phyloP scores from a whole-genome alignment of 1,284 basidiomycete species.

The Anthracocystis setariae region DNA sequence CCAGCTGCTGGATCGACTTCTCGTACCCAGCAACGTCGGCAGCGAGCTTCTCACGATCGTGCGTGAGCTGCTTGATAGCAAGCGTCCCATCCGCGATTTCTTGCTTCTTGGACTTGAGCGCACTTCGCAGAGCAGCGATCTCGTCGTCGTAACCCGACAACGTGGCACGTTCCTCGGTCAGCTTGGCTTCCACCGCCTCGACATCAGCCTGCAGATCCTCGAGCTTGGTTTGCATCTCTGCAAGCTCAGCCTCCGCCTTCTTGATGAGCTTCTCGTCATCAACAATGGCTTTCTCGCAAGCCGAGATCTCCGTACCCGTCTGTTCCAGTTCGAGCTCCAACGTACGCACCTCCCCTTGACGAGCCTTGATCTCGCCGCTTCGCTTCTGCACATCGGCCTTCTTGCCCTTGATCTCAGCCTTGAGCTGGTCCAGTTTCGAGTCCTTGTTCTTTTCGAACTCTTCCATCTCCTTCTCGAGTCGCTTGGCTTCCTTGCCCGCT shows the following conservation, averaged over 20 bases:
- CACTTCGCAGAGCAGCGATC: constrained; percentile 81
- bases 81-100: constrained; percentile 79
- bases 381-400: constrained; percentile 85
- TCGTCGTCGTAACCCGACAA: constrained; percentile 88
- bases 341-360: constrained; percentile 89
- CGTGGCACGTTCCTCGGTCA: constrained; percentile 84
- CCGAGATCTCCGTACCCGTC: constrained; percentile 80
- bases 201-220: constrained; percentile 74
- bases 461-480: constrained; percentile 93
- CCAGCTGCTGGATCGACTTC: constrained; percentile 71
- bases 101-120: constrained; percentile 83
- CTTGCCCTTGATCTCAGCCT: constrained; percentile 82
- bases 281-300: constrained; percentile 73
- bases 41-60: constrained; percentile 71
- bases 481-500: constrained; percentile 81
- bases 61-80: constrained; percentile 73
- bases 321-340: constrained; percentile 88
- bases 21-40: constrained; percentile 69
- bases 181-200: constrained; percentile 76
- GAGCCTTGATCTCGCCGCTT: constrained; percentile 80
- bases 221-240: constrained; percentile 73
- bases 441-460: constrained; percentile 99
- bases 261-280: constrained; percentile 75
- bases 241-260: constrained; percentile 76
- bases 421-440: constrained; percentile 89